Evolutionary conservation across 176 grass and related monocot genomes (phyloP), one percentile per base, ranked within the genome.

Genomic region (Oryza meyeriana): DNA sequence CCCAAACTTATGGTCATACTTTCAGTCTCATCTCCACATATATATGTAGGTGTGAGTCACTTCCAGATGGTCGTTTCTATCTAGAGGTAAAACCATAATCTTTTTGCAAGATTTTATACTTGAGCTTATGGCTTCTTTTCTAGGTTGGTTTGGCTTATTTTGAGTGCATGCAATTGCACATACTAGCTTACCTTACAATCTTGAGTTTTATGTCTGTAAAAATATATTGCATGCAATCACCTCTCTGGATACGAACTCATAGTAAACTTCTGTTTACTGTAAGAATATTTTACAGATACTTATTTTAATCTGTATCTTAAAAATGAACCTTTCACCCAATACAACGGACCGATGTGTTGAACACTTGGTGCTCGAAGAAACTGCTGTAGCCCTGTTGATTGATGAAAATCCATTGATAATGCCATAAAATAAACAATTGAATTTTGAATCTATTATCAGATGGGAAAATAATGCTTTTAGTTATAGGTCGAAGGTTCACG

Each of bases 61-160:
- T 99, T 88, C 93, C 93, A 77, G 96, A 99, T 92, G 96, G 93
- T 32, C 89, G 96, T 20, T 95, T 95, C 83, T 99, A 91, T 90
- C 74, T 95, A 71, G 91, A 99, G 93, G 96, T 94, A 91, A 72
- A 45, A 66, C 61, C 17, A 64, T 80, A 47, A 77, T 71, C 11
- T 81, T 33, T 50, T 82, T 55, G 35, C 33, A 25, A 74, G 6
- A 69, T 73, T 57, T 72, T 75, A 69, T 58, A 31, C 25, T 65
- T 64, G 22, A 48, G 4, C 34, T 79, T 32, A 42, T 67, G 26
- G 42, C 48, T 81, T 47, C 31, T 84, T 47, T 41, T 78, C 32
- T 33, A 36, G 44, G 52, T 81, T 83, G 11, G 38, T 41, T 68
- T 84, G 82, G 68, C 72, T 71, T 4, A 25, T 77, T 63, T 62